Evolutionary conservation across 352 stramenopile genomes (phyloP), one percentile per base, ranked within the genome.

Genomic region (Globisporangium solare): DNA sequence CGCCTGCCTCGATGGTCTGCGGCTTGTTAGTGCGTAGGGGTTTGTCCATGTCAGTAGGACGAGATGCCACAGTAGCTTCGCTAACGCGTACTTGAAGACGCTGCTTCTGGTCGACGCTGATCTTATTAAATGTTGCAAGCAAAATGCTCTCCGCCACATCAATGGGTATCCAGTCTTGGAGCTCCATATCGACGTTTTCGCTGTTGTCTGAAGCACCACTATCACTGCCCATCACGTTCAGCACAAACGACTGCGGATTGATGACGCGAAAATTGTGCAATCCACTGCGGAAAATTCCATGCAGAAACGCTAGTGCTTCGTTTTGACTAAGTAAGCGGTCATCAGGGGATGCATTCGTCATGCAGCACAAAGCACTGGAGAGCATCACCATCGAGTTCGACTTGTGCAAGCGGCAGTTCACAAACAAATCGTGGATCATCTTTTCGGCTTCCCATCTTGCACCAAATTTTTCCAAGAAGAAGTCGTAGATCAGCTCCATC

Each of bases 381-480:
- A 94, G 56, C 22, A 74, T 18, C 10, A 84, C 80, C 20, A 79
- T 67, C 6, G 74, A 56, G 32, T 84, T 65, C 3, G 63, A 60
- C 0, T 48, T 27, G 18, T 86, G 55, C 3, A 71, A 58, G 0
- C 86, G 78, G n/a, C 80, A 90, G 48, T 85, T 92, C 14, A 79
- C 68, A 45, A 94, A 96, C 17, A 95, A 53, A 39, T 94, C 86
- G 47, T 95, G 83, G 24, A 94, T 76, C 1, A 89, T 55, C 49
- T 89, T 88, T 65, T 96, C 86, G 0, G 83, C 76, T 56, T 94
- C 83, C 49, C 68, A 79, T 6, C 81, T 70, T 4, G 83, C 81
- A 0, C 83, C 83, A 55, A 94, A 86, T 14, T 73, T 77, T 15
- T 79, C 66, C 2, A 88, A 40, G 43, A 92, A 89, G 60, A 73